Evolutionary conservation across 371 early-diverging fungal species (phyloP).

Genomic region (Mucor lusitanicus): DNA sequence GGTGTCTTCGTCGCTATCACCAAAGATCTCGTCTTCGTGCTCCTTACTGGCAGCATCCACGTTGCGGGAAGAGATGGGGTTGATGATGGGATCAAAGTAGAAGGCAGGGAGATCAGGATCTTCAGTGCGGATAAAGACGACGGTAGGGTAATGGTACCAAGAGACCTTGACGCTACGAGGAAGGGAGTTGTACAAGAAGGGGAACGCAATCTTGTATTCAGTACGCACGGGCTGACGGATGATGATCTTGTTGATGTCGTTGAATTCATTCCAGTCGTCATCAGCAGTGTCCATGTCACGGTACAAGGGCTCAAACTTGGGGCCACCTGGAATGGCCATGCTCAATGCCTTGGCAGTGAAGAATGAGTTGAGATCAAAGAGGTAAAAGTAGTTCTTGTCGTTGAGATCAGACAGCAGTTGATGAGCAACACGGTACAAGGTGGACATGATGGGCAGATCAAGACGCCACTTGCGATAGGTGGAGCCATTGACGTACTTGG

Average conservation of each 20-base stretch:
- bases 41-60: constrained; percentile 55
- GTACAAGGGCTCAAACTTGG: constrained; percentile 97
- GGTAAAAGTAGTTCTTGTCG: constrained; percentile 95
- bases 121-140: constrained; percentile 87
- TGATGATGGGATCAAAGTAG: constrained; percentile 95
- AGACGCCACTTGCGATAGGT: constrained; percentile 92
- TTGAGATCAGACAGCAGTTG: constrained; percentile 92
- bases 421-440: constrained; percentile 88
- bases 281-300: constrained; percentile 94
- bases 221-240: constrained; percentile 97
- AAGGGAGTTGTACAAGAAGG: constrained; percentile 95
- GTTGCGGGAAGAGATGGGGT: constrained; percentile 90
- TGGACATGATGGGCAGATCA: constrained; percentile 93
- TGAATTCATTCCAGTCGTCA: constrained; percentile 99
- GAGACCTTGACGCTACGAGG: constrained; percentile 92
- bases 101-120: constrained; percentile 97
- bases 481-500: constrained; percentile 87
- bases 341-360: constrained; percentile 97
- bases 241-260: constrained; percentile 99
- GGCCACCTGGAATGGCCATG: constrained; percentile 99
- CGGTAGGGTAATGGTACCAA: constrained; percentile 93
- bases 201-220: constrained; percentile 98
- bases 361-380: constrained; percentile 94
- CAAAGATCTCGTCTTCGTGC: constrained; percentile 89
- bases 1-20: constrained; percentile 70